A percentile compares a stretch with the other conserved stretches of the same genome.
These are phyloP conservation scores for Arthrobotrys entomopaga DNA, from an alignment of 2,329 filamentous ascomycete species.

Conservation along the genomic window DNA sequence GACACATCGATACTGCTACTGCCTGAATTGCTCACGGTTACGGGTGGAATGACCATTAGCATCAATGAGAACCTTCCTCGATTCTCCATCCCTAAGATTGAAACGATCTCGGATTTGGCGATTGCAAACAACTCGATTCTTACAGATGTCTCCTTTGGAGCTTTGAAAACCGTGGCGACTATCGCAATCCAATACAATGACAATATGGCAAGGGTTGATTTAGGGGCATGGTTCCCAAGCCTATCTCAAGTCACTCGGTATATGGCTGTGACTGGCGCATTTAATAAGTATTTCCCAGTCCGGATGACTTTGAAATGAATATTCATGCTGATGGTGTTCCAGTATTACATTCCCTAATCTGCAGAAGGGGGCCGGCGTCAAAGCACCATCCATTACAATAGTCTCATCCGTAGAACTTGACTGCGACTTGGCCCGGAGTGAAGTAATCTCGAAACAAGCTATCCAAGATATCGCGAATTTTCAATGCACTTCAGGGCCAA, in stretches of 20 bases:
- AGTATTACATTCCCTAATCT: conserved; percentile 29
- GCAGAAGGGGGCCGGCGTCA: conserved; percentile 20
- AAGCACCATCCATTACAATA: conserved; percentile 20
- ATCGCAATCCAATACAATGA: conserved; percentile 23
- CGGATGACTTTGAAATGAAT: background rate
- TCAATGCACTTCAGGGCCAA: conserved; percentile 26
- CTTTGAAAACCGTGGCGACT: conserved; percentile 4
- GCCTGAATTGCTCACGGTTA: conserved; percentile 13
- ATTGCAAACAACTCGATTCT: conserved; percentile 30
- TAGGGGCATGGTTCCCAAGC: conserved; percentile 24
- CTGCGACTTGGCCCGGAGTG: conserved; percentile 13
- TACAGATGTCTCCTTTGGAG: conserved; percentile 8
- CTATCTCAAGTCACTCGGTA: conserved; percentile 23
- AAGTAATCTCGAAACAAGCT: conserved; percentile 22
- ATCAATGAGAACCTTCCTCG: conserved; percentile 10
- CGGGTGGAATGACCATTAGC: conserved; percentile 14
- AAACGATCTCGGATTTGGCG: conserved; percentile 14
- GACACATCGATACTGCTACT: conserved; percentile 16
- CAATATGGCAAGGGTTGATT: conserved; percentile 16
- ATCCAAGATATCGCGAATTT: conserved; percentile 24
- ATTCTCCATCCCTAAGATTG: conserved; percentile 5
- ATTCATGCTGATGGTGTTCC: background rate
- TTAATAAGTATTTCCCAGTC: conserved; percentile 16
- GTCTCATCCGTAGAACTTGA: conserved; percentile 23
- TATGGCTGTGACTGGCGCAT: conserved; percentile 17